Evolutionary conservation across 1,284 basidiomycete species (phyloP).

Genomic region (Moesziomyces parantarcticus): DNA sequence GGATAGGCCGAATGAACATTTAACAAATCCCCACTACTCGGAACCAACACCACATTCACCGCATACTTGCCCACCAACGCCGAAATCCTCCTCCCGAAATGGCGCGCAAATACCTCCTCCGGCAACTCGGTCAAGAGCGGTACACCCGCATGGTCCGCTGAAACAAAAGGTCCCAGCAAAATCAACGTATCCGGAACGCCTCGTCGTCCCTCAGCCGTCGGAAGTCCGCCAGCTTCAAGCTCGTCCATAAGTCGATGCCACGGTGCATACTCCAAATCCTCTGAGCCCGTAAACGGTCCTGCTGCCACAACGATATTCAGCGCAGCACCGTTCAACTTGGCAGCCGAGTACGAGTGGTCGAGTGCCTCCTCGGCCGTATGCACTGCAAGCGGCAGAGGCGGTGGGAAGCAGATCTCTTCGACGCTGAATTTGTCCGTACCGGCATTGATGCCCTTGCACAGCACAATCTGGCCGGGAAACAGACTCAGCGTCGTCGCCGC

Average conservation of each 20-base stretch:
- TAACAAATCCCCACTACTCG: constrained; percentile 83
- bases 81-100: too few relatives aligned
- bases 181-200: constrained; percentile 81
- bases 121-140: constrained; percentile 79
- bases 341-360: constrained; percentile 31
- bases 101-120: constrained; percentile 75
- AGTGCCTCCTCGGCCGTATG: constrained; percentile 43
- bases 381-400: constrained; percentile 56
- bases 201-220: constrained; percentile 73
- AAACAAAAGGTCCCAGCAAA: constrained; percentile 88
- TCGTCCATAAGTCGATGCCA: constrained; percentile 62
- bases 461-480: constrained; percentile 89
- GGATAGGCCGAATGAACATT: constrained; percentile 86
- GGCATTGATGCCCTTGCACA: constrained; percentile 89
- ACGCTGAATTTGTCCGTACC: constrained; percentile 87
- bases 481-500: constrained; percentile 71
- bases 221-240: constrained; percentile 44
- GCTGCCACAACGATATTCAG: constrained; percentile 48
- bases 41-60: constrained; percentile 80
- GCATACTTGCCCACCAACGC: constrained; percentile 74
- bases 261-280: constrained; percentile 51
- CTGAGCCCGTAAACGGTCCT: constrained; percentile 54
- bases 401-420: constrained; percentile 78
- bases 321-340: constrained; percentile 27
- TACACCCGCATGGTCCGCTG: constrained; percentile 79